Percentiles rank a stretch among this genome's conserved stretches.
These are phyloP conservation scores for Cryphonectria japonica DNA, from an alignment of 2,329 filamentous ascomycete genomes.

Conservation along the genomic window DNA sequence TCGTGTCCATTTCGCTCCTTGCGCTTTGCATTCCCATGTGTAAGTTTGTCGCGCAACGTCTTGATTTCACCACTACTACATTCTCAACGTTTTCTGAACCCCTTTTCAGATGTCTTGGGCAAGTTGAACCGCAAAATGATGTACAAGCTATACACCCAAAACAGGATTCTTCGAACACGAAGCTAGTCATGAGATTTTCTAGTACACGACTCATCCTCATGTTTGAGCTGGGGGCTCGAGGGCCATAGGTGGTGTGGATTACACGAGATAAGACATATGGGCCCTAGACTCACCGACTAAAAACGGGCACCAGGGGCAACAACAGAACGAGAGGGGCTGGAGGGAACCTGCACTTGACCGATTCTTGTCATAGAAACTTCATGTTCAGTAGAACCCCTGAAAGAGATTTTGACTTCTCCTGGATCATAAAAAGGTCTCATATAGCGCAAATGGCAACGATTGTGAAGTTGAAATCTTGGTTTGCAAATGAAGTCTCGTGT, in stretches of 20 bases:
- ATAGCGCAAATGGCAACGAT: background rate
- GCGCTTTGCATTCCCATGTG: constrained; percentile 41
- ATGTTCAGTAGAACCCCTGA: background rate
- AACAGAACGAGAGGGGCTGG: background rate
- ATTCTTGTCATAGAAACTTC: background rate
- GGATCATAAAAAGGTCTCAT: background rate
- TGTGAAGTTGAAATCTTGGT: background rate
- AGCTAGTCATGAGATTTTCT: constrained; percentile 1
- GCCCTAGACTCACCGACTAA: background rate
- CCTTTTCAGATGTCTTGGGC: constrained; percentile 18
- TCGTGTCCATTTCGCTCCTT: constrained; percentile 36
- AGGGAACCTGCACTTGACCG: background rate
- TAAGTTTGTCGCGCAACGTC: constrained; percentile 31
- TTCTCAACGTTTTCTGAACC: background rate
- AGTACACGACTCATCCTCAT: background rate
- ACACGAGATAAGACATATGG: background rate
- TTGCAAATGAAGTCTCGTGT: background rate
- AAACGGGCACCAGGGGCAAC: background rate
- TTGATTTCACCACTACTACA: background rate
- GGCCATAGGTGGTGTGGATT: background rate
- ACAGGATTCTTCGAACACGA: constrained; percentile 7
- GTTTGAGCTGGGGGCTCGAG: background rate
- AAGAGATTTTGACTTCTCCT: background rate
- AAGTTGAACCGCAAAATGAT: constrained; percentile 24
- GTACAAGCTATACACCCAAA: constrained; percentile 17